phyloP scores from a whole-genome alignment of 495 filamentous ascomycete species.

The Daldinia loculata region DNA sequence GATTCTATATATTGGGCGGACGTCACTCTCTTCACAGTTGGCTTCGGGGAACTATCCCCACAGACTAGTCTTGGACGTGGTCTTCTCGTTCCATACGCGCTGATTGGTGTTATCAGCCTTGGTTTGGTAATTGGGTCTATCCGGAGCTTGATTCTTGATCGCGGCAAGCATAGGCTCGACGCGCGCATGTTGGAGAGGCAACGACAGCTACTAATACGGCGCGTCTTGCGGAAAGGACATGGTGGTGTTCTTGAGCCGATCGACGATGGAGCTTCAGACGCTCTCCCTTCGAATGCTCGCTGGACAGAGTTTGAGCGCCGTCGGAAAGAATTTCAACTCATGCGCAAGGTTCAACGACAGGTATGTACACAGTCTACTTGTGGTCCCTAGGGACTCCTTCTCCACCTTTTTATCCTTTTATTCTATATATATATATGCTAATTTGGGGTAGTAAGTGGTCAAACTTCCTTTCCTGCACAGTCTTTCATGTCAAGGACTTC shows the following conservation, averaged over 20 bases:
- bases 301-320: slow-evolving; percentile 66
- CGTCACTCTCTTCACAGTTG: slow-evolving; percentile 85
- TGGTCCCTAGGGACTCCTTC: too few relatives aligned
- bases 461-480: not conserved
- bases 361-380: slow-evolving; percentile 10
- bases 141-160: slow-evolving; percentile 78
- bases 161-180: slow-evolving; percentile 73
- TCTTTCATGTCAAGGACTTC: not conserved
- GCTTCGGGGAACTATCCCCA: slow-evolving; percentile 75
- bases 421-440: slow-evolving; percentile 14
- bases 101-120: slow-evolving; percentile 81
- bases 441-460: slow-evolving; percentile 29
- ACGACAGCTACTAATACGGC: slow-evolving; percentile 62
- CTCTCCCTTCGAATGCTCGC: slow-evolving; percentile 1
- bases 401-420: not conserved
- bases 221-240: slow-evolving; percentile 58
- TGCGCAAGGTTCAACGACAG: slow-evolving; percentile 78
- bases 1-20: slow-evolving; percentile 87
- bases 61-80: slow-evolving; percentile 63
- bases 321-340: slow-evolving; percentile 80
- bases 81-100: slow-evolving; percentile 80
- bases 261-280: slow-evolving; percentile 40
- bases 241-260: slow-evolving; percentile 62
- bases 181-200: slow-evolving; percentile 77
- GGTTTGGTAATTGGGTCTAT: slow-evolving; percentile 89